Evolutionary conservation across 2,329 filamentous ascomycete species (phyloP).

Genomic region (Tolypocladium tundrense): DNA sequence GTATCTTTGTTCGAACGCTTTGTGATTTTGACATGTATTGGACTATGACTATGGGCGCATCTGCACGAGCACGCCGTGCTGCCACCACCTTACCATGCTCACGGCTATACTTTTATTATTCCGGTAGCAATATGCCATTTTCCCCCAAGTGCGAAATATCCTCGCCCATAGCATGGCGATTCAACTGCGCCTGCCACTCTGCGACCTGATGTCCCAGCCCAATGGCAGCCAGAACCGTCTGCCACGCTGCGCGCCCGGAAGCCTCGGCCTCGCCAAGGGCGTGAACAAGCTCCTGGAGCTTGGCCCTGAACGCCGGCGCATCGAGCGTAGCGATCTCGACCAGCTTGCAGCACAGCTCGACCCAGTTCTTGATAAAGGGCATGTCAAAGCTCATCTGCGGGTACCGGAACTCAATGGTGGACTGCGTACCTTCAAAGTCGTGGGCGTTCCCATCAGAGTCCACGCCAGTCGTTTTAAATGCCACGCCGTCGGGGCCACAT

Average conservation of each 20-base stretch:
- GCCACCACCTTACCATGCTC: no score
- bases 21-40: no score
- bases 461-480: rapidly evolving
- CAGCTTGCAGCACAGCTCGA: conserved; percentile 7
- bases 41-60: neutral
- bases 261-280: neutral
- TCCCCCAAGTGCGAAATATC: neutral
- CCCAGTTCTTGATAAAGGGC: conserved; percentile 11
- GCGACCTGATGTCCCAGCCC: neutral
- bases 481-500: neutral
- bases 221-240: neutral
- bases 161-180: neutral
- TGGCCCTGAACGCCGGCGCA: neutral
- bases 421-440: conserved; percentile 3
- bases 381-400: conserved; percentile 15
- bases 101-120: neutral
- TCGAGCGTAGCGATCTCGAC: conserved; percentile 6
- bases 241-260: neutral
- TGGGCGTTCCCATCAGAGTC: neutral
- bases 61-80: neutral
- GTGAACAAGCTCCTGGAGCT: neutral
- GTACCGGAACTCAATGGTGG: conserved; percentile 15
- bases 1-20: no score
- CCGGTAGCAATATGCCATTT: neutral
- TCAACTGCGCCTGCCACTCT: neutral